Percentiles rank a stretch among this genome's conserved stretches.
Conservation (phyloP, 495 filamentous ascomycete species). For the Penicillium lagena region DNA sequence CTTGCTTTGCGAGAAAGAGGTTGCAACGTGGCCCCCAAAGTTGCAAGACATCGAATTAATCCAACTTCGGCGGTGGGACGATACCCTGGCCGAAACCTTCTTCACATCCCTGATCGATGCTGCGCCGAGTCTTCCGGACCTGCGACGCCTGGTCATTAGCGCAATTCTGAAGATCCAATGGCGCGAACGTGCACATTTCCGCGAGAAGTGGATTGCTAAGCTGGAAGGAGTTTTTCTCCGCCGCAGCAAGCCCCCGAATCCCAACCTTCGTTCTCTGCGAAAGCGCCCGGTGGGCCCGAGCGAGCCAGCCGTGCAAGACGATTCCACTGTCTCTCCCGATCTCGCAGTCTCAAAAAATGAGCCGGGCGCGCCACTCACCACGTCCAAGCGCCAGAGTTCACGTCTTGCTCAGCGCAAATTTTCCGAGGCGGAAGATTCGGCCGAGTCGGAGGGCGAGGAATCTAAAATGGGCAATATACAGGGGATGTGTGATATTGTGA, state of each 20-base stretch:
- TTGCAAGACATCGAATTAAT: slow-evolving; percentile 65
- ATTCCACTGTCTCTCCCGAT: background rate
- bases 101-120: slow-evolving; percentile 69
- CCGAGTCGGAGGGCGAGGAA: slow-evolving; percentile 9
- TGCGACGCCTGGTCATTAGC: slow-evolving; percentile 63
- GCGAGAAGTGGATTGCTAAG: slow-evolving; percentile 62
- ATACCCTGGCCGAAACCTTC: slow-evolving; percentile 59
- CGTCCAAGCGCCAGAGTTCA: slow-evolving; percentile 35
- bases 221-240: slow-evolving; percentile 62
- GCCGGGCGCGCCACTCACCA: slow-evolving; percentile 12
- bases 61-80: slow-evolving; percentile 66
- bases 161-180: slow-evolving; percentile 69
- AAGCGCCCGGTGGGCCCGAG: slow-evolving; percentile 3
- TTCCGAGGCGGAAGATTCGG: slow-evolving; percentile 11
- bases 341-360: slow-evolving; percentile 1
- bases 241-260: slow-evolving; percentile 42
- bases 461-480: slow-evolving; percentile 42
- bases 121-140: slow-evolving; percentile 51
- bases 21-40: slow-evolving; percentile 68
- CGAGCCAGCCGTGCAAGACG: background rate
- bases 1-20: slow-evolving; percentile 50
- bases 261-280: slow-evolving; percentile 18
- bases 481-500: slow-evolving; percentile 75
- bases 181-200: slow-evolving; percentile 68
- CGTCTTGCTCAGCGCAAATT: slow-evolving; percentile 28